phyloP scores from a whole-genome alignment of 2,329 filamentous ascomycete species.

The Arthrobotrys sinensis region DNA sequence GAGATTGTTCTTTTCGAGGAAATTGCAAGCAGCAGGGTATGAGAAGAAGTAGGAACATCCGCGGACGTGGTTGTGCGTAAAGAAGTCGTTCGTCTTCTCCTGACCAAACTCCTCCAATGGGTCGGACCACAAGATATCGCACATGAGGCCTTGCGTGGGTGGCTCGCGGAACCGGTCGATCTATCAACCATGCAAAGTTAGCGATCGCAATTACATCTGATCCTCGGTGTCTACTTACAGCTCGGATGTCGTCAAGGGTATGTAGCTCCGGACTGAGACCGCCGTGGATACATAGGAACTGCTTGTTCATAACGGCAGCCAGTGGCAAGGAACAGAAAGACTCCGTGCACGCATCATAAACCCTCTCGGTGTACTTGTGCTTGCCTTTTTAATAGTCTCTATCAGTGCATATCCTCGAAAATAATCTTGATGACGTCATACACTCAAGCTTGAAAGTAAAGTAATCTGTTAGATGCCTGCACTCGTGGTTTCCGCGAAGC shows the following conservation, averaged over 20 bases:
- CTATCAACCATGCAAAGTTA: constrained; percentile 68
- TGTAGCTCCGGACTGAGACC: constrained; percentile 96
- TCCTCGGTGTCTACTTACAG: constrained; percentile 72
- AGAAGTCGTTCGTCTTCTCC: constrained; percentile 98
- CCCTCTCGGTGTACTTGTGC: constrained; percentile 96
- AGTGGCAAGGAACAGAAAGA: constrained; percentile 95
- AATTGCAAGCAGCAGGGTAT: constrained; percentile 95
- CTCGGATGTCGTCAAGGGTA: constrained; percentile 93
- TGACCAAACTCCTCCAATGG: constrained; percentile 98
- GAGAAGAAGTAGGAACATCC: constrained; percentile 99
- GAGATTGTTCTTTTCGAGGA: constrained; percentile 98
- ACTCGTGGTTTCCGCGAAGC: constrained; percentile 97
- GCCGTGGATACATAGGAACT: constrained; percentile 98
- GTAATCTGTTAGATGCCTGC: constrained; percentile 98
- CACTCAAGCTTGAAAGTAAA: constrained; percentile 99
- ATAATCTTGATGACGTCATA: constrained; percentile 64
- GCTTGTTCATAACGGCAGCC: constrained; percentile 99
- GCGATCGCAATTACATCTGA: constrained; percentile 9
- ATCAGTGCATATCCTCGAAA: constrained; percentile 23
- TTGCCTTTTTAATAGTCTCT: constrained; percentile 70
- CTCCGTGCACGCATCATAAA: constrained; percentile 99
- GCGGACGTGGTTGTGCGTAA: constrained; percentile 97
- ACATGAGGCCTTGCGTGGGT: constrained; percentile 97
- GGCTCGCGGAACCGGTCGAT: constrained; percentile 98
- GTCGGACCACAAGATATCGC: constrained; percentile 98